phyloP scores from a whole-genome alignment of 2,329 filamentous ascomycete species.

The Moelleriella libera region DNA sequence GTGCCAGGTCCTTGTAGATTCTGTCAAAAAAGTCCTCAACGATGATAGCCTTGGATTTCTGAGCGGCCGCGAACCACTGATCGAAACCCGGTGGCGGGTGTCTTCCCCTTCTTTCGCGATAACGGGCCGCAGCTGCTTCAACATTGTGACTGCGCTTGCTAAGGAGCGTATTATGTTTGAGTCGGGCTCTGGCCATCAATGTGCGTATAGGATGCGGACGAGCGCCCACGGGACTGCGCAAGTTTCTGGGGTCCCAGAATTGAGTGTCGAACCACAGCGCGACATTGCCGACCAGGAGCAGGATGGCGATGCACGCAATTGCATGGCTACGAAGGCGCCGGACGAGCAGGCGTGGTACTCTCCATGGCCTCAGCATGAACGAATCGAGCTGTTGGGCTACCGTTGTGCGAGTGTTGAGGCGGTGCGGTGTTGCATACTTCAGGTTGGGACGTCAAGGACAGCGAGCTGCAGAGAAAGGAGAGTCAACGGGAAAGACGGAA shows the following conservation, averaged over 20 bases:
- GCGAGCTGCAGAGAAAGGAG: too few species aligned
- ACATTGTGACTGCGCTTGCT: slow-evolving; percentile 19
- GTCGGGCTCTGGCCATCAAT: not conserved
- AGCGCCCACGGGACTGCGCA: not conserved
- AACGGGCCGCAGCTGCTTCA: slow-evolving; percentile 36
- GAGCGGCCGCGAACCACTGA: slow-evolving; percentile 41
- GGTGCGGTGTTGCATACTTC: too few species aligned
- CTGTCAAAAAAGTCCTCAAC: slow-evolving; percentile 52
- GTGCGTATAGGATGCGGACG: not conserved
- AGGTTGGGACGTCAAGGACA: too few species aligned
- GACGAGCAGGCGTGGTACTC: not conserved
- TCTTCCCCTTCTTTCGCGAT: slow-evolving; percentile 40
- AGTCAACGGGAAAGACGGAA: too few species aligned
- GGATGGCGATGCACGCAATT: not conserved
- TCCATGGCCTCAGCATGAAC: not conserved
- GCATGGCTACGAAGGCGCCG: not conserved
- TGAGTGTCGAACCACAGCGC: not conserved
- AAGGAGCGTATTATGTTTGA: not conserved
- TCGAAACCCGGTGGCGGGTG: slow-evolving; percentile 50
- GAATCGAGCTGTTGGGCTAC: not conserved
- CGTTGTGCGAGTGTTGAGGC: too few species aligned
- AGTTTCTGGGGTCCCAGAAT: not conserved
- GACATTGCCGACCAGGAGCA: not conserved
- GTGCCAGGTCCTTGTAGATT: slow-evolving; percentile 46
- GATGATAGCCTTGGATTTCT: slow-evolving; percentile 36